Conservation (phyloP, 257 asterid genomes). For the Forsythia viridissima region DNA sequence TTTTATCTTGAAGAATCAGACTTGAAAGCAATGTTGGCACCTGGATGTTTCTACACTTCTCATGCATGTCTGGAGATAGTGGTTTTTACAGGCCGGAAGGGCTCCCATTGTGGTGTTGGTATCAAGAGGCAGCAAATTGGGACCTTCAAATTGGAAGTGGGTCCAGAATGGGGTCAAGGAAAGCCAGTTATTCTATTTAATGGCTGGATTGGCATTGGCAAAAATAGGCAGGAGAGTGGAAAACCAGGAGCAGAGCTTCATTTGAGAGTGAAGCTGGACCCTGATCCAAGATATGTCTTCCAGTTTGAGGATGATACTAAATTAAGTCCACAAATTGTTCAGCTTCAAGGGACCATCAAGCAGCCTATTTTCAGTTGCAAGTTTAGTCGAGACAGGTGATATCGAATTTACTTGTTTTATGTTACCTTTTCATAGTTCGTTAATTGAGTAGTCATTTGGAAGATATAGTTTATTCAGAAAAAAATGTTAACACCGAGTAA, state of each 20-base stretch:
- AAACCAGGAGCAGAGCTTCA: slow-evolving; percentile 85
- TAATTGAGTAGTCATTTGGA: not conserved
- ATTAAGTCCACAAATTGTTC: slow-evolving; percentile 84
- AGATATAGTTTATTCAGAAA: not conserved
- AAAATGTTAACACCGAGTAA: not conserved
- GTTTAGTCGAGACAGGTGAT: slow-evolving; percentile 89
- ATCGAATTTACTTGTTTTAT: not conserved
- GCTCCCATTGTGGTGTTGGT: slow-evolving; percentile 83
- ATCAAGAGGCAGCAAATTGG: slow-evolving; percentile 81
- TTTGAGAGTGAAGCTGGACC: slow-evolving; percentile 81
- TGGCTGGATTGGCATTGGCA: slow-evolving; percentile 95
- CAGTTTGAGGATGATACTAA: slow-evolving; percentile 88
- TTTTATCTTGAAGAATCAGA: slow-evolving; percentile 90
- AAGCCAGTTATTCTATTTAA: slow-evolving; percentile 71
- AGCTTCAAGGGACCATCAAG: slow-evolving; percentile 77
- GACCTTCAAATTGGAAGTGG: slow-evolving; percentile 69
- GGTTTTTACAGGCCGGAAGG: slow-evolving; percentile 80
- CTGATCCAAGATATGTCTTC: slow-evolving; percentile 93
- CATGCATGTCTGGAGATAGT: slow-evolving; percentile 75
- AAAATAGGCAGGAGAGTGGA: slow-evolving; percentile 63
- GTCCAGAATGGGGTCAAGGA: slow-evolving; percentile 93
- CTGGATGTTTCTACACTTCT: slow-evolving; percentile 72
- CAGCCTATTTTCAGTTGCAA: slow-evolving; percentile 98
- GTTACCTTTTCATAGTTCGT: not conserved
- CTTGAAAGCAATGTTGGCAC: slow-evolving; percentile 67